These are phyloP conservation scores for Sanghuangporus sanghuang DNA, from an alignment of 1,284 basidiomycete species.

Conservation along the genomic window DNA sequence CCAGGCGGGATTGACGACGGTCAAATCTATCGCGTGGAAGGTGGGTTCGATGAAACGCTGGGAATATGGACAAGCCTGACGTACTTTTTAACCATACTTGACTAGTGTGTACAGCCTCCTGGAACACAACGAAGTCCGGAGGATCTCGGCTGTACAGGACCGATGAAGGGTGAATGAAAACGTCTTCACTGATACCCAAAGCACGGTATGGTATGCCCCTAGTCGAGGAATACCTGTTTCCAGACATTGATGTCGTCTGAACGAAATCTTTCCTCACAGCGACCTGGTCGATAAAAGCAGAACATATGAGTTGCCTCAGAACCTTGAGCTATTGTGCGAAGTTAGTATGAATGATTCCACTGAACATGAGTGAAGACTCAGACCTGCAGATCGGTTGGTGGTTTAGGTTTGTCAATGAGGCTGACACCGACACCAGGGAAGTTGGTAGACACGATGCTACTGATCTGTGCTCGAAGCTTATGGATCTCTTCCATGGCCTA, in stretches of 20 bases:
- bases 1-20: slow-evolving; percentile 89
- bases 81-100: slow-evolving; percentile 80
- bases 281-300: slow-evolving; percentile 94
- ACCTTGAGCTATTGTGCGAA: slow-evolving; percentile 68
- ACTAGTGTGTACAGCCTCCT: slow-evolving; percentile 74
- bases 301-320: slow-evolving; percentile 82
- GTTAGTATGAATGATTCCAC: slow-evolving; percentile 19
- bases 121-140: slow-evolving; percentile 86
- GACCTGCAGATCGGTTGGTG: slow-evolving; percentile 75
- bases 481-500: slow-evolving; percentile 99
- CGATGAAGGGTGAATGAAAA: slow-evolving; percentile 91
- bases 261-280: slow-evolving; percentile 88
- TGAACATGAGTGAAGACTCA: neutral
- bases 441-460: slow-evolving; percentile 70
- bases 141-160: slow-evolving; percentile 67
- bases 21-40: slow-evolving; percentile 51
- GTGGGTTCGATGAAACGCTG: neutral
- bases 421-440: slow-evolving; percentile 59
- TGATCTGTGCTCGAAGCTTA: slow-evolving; percentile 91
- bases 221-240: slow-evolving; percentile 68
- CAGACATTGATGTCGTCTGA: slow-evolving; percentile 50
- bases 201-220: slow-evolving; percentile 84
- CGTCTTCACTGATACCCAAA: slow-evolving; percentile 79
- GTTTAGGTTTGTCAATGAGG: slow-evolving; percentile 57
- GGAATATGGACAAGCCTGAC: slow-evolving; percentile 1